A percentile compares a stretch with the other conserved stretches of the same genome.
These are phyloP conservation scores for Amylocystis lapponica DNA, from an alignment of 768 basidiomycete species.

Conservation along the genomic window DNA sequence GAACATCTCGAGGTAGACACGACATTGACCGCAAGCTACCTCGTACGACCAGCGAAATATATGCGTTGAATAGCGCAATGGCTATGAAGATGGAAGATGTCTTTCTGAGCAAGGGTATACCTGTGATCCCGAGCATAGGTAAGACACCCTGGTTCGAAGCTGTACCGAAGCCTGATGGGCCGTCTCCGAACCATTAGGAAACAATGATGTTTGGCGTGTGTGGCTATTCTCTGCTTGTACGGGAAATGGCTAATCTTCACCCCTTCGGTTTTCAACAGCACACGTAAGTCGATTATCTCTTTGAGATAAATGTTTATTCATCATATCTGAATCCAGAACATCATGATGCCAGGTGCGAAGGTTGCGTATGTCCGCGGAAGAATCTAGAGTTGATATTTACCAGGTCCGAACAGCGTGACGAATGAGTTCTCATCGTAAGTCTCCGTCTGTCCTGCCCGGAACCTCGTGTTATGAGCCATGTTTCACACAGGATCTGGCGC, in stretches of 20 bases:
- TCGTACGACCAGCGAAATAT: constrained; percentile 76
- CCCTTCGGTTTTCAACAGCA: constrained; percentile 32
- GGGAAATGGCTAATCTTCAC: constrained; percentile 2
- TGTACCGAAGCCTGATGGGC: background rate
- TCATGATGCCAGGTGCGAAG: constrained; percentile 51
- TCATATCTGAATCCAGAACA: constrained; percentile 40
- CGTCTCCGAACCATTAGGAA: too few species aligned
- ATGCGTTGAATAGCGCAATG: constrained; percentile 61
- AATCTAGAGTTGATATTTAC: background rate
- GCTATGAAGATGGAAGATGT: constrained; percentile 64
- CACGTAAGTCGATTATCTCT: constrained; percentile 39
- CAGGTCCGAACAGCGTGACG: constrained; percentile 66
- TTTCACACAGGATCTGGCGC: constrained; percentile 62
- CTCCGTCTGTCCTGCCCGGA: constrained; percentile 7
- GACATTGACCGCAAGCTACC: constrained; percentile 82
- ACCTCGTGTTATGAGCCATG: background rate
- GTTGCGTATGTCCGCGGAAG: constrained; percentile 6
- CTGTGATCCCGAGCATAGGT: constrained; percentile 80
- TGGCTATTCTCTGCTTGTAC: constrained; percentile 14
- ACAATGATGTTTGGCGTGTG: constrained; percentile 91
- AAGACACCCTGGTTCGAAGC: too few species aligned
- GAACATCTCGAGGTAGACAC: constrained; percentile 54
- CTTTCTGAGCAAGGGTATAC: constrained; percentile 66
- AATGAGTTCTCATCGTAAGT: constrained; percentile 65
- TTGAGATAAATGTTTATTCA: constrained; percentile 46